Evolutionary conservation across 306 rosid species (phyloP), one percentile per base, ranked within the genome.

Genomic region (Ormosia emarginata): DNA sequence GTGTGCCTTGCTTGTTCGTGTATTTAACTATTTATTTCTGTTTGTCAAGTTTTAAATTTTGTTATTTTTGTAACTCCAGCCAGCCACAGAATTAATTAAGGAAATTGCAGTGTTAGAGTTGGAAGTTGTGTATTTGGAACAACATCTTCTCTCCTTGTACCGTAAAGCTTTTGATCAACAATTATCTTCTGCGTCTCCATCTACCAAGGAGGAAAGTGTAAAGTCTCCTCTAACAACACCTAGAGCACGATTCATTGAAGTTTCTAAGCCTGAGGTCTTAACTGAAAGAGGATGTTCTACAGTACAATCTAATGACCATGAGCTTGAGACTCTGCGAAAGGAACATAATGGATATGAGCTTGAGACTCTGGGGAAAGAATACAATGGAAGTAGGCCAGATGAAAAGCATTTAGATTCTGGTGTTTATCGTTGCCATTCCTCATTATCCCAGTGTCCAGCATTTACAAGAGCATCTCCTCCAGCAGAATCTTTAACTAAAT

Each of bases 91-190:
- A 79, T 85, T 96, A 69, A 91, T 96, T n/a, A 96, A 87, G 87
- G 98, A 96, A 84, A 92, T 96, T 74, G 94, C 98, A 1, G 90
- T 96, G 43, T 71, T 96, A 53, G 99, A 96, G 86, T 79, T 91
- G 71, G 98, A 96, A 85, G 99, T 96, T 75, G 90, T 83, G 62
- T 91, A 96, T 87, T 90, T 96, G 88, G 99, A 96, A 75, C 99
- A 96, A 41, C 97, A 96, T 81, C 98, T 96, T 85, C 97, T 96
- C 70, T 89, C 97, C 8, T 80, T 93, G 79, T 96, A 96, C 85
- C 97, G 99, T 24, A 91, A 84, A 83, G 97, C 97, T 61, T 93
- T 93, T 81, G 97, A 96, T 85, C 97, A 86, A 66, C 90, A 89
- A 79, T n/a, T 83, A 67, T 77, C 93, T 71, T 83, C 88, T 32